These are phyloP conservation scores for Penicillium sp. DNA, from an alignment of 2,329 filamentous ascomycete genomes.

Conservation along the genomic window DNA sequence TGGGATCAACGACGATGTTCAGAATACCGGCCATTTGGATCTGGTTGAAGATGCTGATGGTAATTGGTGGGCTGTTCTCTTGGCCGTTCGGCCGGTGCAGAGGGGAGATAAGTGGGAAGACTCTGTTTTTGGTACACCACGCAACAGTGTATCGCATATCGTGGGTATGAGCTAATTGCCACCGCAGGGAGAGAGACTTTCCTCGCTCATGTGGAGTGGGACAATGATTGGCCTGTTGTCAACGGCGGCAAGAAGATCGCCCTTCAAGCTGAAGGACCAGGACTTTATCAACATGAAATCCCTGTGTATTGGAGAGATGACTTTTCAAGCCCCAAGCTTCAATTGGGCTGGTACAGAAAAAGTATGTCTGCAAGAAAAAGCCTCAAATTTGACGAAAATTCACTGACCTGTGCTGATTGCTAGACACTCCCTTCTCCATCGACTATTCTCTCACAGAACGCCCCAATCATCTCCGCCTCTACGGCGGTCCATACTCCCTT, in stretches of 20 bases:
- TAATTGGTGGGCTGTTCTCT: slow-evolving; percentile 52
- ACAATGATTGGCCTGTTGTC: slow-evolving; percentile 55
- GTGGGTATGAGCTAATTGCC: neutral
- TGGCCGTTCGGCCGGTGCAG: slow-evolving; percentile 47
- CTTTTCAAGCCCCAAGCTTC: slow-evolving; percentile 26
- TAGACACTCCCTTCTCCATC: slow-evolving; percentile 52
- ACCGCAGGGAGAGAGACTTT: slow-evolving; percentile 52
- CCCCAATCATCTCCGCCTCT: slow-evolving; percentile 49
- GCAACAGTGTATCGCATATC: neutral
- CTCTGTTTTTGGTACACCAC: slow-evolving; percentile 45
- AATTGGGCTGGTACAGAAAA: slow-evolving; percentile 41
- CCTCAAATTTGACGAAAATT: no score
- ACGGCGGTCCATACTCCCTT: slow-evolving; percentile 56
- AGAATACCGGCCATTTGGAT: slow-evolving; percentile 55
- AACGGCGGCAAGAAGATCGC: slow-evolving; percentile 50
- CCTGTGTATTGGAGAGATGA: slow-evolving; percentile 39
- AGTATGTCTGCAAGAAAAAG: slow-evolving; percentile 33
- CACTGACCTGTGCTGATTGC: neutral
- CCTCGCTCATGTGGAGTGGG: slow-evolving; percentile 53
- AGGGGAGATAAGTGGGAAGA: slow-evolving; percentile 34
- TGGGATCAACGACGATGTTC: slow-evolving; percentile 50
- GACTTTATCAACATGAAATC: slow-evolving; percentile 20
- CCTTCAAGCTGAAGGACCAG: slow-evolving; percentile 28
- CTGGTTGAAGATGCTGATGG: slow-evolving; percentile 49
- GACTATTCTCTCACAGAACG: slow-evolving; percentile 52